Evolutionary conservation across 352 stramenopile species (phyloP).

Genomic region (Phytophthora chlamydospora): DNA sequence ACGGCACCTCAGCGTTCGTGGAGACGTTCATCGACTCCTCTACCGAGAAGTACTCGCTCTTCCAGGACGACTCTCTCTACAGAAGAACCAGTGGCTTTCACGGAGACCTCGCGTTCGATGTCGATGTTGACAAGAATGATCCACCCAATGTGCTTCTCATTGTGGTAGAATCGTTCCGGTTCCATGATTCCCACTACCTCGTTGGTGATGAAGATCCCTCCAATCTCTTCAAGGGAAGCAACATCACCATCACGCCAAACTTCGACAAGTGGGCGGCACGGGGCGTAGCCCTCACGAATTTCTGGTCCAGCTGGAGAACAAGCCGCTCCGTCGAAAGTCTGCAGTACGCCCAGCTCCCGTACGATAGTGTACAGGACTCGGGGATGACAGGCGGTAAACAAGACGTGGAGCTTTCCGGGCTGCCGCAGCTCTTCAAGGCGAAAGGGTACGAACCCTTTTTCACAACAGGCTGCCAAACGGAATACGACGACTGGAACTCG

Average conservation of each 20-base stretch:
- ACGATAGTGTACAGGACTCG: constrained; percentile 42
- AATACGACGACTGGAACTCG: constrained; percentile 56
- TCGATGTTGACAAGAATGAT: constrained; percentile 37
- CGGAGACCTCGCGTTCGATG: constrained; percentile 48
- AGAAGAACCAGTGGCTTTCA: constrained; percentile 47
- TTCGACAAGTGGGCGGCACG: constrained; percentile 59
- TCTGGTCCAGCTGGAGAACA: constrained; percentile 68
- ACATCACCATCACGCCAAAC: constrained; percentile 47
- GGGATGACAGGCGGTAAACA: constrained; percentile 41
- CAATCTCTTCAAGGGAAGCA: constrained; percentile 42
- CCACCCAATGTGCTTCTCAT: constrained; percentile 60
- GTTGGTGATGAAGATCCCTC: constrained; percentile 42
- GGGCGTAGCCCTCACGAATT: constrained; percentile 55
- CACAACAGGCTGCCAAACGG: constrained; percentile 45
- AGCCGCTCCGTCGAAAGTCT: constrained; percentile 66
- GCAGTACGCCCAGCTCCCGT: constrained; percentile 56
- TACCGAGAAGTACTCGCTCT: constrained; percentile 53
- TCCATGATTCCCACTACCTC: constrained; percentile 58
- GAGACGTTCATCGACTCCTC: constrained; percentile 38
- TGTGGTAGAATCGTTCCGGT: constrained; percentile 60
- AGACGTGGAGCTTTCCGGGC: constrained; percentile 37
- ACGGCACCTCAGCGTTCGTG: constrained; percentile 22
- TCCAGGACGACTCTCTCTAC: constrained; percentile 49
- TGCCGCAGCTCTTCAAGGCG: constrained; percentile 57
- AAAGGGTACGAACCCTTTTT: constrained; percentile 62